These are phyloP conservation scores for Mariannaea elegans DNA, from an alignment of 2,329 filamentous ascomycete genomes.

Conservation along the genomic window DNA sequence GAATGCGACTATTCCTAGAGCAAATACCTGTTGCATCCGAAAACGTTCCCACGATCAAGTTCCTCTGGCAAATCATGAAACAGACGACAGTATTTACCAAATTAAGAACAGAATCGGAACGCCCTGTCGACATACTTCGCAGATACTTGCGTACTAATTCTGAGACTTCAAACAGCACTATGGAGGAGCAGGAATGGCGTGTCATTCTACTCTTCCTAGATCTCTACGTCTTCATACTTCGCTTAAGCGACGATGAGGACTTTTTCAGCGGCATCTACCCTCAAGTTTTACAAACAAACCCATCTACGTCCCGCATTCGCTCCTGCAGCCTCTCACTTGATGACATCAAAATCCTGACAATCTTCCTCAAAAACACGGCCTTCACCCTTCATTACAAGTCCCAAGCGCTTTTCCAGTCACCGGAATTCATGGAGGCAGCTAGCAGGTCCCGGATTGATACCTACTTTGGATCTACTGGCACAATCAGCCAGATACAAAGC, in stretches of 20 bases:
- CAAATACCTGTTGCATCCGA: conserved; percentile 56
- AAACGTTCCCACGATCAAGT: conserved; percentile 67
- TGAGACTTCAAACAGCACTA: conserved; percentile 27
- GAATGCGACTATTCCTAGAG: conserved; percentile 87
- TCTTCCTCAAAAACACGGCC: conserved; percentile 89
- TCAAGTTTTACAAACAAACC: conserved; percentile 47
- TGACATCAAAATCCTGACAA: conserved; percentile 78
- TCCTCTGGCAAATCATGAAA: conserved; percentile 77
- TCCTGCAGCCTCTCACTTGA: conserved; percentile 73
- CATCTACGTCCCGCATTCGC: conserved; percentile 59
- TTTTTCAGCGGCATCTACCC: conserved; percentile 74
- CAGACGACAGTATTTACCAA: conserved; percentile 53
- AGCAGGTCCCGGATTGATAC: conserved; percentile 41
- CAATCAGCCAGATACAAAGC: conserved; percentile 1
- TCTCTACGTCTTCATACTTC: conserved; percentile 90
- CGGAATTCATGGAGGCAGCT: conserved; percentile 30
- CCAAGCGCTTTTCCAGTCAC: conserved; percentile 61
- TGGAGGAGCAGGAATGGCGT: conserved; percentile 75
- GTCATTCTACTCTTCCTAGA: conserved; percentile 91
- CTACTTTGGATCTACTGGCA: conserved; percentile 37
- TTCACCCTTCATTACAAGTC: conserved; percentile 90
- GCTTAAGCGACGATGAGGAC: conserved; percentile 95
- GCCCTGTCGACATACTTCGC: conserved; percentile 41
- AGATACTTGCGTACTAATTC: conserved; percentile 45
- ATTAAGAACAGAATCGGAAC: conserved; percentile 42